Base-by-base conservation (phyloP, 1,284 basidiomycete genomes). In the Austroboletus novae-zelandiae region DNA sequence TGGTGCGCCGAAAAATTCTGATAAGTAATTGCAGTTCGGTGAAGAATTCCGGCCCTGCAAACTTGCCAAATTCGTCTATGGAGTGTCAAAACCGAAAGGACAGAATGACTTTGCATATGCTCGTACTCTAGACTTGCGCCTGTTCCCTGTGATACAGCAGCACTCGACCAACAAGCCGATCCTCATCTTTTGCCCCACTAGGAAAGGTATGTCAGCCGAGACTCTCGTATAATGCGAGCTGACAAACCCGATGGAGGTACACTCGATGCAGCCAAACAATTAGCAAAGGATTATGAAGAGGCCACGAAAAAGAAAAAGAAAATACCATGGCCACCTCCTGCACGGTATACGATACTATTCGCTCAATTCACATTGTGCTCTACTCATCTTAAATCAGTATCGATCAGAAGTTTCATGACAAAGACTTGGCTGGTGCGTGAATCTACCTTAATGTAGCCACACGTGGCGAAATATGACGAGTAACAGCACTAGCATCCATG, bases 21-120 rank as follows among this genome's bases (percentile, higher is more conserved):
- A 51, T 25, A 31, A 41, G 35, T 4, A 20, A 10, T 29, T 35
- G 14, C 61, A 95, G 92, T 98, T 98, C 59, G 93, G 91, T 2
- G 93, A 97, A 60, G 87, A 92, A 50, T 96, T 82, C 64, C 79
- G 94, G 18, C 92, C 94, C 0, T 94, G 92, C 68, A 86, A 84
- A 55, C 76, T 98, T 3, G 81, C 78, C 4, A 82, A 86, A 50
- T 74, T 83, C 57, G 86, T 93, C 2, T 77, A 87, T 51, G 83
- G 85, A 2, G 73, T 86, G 43, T 69, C 74, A 18, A 80, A 81
- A 27, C 67, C 72, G 40, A 84, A 80, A 51, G 70, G 78, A 57
- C 74, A 81, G 50, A 95, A 94, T 58, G 90, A 95, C 52, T 96
- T 91, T 61, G 78, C 78, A 9, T 95, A 95, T 61, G 77, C 80